Evolutionary conservation across 139 green algal genomes (phyloP), one percentile per base, ranked within the genome.

Genomic region (Chloropicon primus): DNA sequence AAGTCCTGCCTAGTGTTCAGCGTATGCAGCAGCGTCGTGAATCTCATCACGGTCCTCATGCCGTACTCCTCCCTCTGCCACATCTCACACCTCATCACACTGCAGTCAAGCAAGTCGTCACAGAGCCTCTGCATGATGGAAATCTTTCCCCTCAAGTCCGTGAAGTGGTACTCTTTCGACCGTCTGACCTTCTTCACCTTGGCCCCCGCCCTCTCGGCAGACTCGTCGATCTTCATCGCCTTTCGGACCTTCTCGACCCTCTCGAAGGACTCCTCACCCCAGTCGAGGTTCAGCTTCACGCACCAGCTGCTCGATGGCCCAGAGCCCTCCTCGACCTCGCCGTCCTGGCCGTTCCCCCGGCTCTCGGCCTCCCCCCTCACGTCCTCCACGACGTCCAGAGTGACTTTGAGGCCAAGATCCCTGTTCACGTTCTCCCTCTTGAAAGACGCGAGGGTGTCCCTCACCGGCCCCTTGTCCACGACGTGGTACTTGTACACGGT

Each of bases 41-140:
- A 62, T 17, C 41, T 62, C 17, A 62, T 5, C 41, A 62, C 41
- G 10, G 5, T 5, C 17, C 41, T 5, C 73, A 87, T 74, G 21
- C 83, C 83, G 1, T 54, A 73, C 0, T n/a, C 25, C 84, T 93
- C 89, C 21, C 86, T 84, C 77, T 80, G 80, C 74, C 92, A 86
- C n/a, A 94, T 87, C 84, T 93, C 90, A 21, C 72, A 54, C 10
- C 87, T 81, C 1, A 92, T 81, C 27, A 77, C 77, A 1, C 76
- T 71, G 25, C 78, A 77, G 25, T 93, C 87, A 76, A 93, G 80
- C 74, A 91, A 2, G 29, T 79, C 74, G 41, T 76, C 28, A 25
- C 53, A 75, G 21, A 82, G 74, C 25, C 24, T 25, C 53, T 29
- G 24, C 22, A 78, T 25, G 25, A 79, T 26, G 21, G 62, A 74